phyloP scores from a whole-genome alignment of 768 basidiomycete species.

The Pilatotrama ljubarskyi region DNA sequence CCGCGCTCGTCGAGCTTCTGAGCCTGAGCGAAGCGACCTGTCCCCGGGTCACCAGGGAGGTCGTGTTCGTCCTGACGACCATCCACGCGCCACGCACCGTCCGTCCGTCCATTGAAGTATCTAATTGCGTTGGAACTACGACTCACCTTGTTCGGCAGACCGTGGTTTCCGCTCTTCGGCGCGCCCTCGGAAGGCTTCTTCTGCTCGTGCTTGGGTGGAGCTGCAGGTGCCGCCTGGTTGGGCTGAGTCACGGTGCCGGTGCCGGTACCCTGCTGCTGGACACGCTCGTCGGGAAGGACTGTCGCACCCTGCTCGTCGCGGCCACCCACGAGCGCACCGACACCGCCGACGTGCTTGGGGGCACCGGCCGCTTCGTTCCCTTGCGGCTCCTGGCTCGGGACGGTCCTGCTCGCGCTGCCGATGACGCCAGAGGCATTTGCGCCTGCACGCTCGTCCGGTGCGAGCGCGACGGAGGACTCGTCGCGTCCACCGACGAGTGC shows the following conservation, averaged over 20 bases:
- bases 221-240: background rate
- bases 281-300: slow-evolving; percentile 45
- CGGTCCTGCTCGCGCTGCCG: background rate
- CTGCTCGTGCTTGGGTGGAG: background rate
- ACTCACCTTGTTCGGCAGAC: slow-evolving; percentile 21
- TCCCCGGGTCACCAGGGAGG: slow-evolving; percentile 10
- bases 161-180: slow-evolving; percentile 7
- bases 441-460: slow-evolving; percentile 43
- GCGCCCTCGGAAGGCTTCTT: background rate
- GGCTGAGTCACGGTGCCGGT: slow-evolving; percentile 1
- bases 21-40: background rate
- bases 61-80: background rate
- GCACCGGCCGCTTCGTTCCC: slow-evolving; percentile 9
- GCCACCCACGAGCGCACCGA: slow-evolving; percentile 48
- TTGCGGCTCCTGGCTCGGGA: background rate
- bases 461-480: slow-evolving; percentile 48
- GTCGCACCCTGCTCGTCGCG: slow-evolving; percentile 47
- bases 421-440: background rate
- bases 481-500: slow-evolving; percentile 45
- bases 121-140: too few relatives aligned
- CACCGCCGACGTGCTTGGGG: slow-evolving; percentile 33
- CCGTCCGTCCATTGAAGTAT: background rate
- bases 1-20: background rate
- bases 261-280: background rate
- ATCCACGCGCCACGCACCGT: background rate